Conservation (phyloP, 495 filamentous ascomycete species). For the Hypoxylon rickii region DNA sequence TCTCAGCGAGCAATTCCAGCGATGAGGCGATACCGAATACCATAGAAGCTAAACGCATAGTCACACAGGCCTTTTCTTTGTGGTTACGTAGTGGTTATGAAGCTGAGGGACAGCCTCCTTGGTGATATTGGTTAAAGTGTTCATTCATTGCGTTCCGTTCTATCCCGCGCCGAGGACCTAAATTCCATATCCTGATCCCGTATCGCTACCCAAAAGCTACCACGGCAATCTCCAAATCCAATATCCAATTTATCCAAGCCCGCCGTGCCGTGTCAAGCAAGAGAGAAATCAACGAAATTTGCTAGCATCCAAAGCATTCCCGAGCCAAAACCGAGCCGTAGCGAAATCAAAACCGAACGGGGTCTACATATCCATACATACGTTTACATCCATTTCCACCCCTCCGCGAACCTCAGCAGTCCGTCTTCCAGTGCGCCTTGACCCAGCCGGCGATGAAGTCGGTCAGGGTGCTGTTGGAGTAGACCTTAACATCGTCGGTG, state of each 20-base stretch:
- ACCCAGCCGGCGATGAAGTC: slow-evolving; percentile 79
- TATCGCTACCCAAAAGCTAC: not conserved
- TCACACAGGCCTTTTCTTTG: too few species aligned
- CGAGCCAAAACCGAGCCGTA: too few species aligned
- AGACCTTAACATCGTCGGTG: slow-evolving; percentile 63
- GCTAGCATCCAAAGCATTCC: too few species aligned
- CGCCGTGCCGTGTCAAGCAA: not conserved
- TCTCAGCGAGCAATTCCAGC: not conserved
- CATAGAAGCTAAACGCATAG: too few species aligned
- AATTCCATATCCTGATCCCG: not conserved
- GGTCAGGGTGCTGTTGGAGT: slow-evolving; percentile 73
- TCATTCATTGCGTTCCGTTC: not conserved
- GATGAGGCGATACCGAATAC: not conserved
- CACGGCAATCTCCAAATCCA: not conserved
- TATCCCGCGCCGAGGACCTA: not conserved
- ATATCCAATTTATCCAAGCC: not conserved
- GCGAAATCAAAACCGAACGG: too few species aligned
- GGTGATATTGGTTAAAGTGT: not conserved
- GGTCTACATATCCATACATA: too few species aligned
- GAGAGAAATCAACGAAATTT: too few species aligned
- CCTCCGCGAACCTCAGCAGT: slow-evolving; percentile 47
- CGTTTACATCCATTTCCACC: too few species aligned
- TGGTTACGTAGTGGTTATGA: not conserved
- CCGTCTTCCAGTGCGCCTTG: slow-evolving; percentile 69
- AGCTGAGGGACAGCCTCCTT: too few species aligned